Evolutionary conservation across 352 stramenopile species (phyloP).

Genomic region (Phytophthora aleatoria): DNA sequence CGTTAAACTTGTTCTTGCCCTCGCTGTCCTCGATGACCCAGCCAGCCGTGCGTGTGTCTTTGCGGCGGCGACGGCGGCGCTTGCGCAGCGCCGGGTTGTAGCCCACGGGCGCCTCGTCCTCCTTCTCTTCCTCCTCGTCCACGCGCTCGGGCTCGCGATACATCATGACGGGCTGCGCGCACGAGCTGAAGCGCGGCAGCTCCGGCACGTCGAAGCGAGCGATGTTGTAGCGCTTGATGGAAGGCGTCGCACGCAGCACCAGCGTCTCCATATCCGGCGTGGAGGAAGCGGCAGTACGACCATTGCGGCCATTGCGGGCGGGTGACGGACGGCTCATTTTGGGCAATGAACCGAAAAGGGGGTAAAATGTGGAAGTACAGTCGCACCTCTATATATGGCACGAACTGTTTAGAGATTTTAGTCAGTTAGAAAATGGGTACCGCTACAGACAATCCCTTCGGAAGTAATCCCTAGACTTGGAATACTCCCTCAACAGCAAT

Average conservation of each 20-base stretch:
- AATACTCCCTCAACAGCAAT: no score
- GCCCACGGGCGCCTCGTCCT: constrained; percentile 67
- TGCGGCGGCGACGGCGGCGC: constrained; percentile 73
- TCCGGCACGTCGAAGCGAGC: constrained; percentile 78
- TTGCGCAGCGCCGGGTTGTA: constrained; percentile 82
- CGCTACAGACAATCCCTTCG: no score
- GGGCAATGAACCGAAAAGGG: background rate
- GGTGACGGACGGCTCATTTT: constrained; percentile 26
- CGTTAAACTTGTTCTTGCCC: constrained; percentile 83
- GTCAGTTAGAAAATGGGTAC: no score
- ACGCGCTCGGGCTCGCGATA: constrained; percentile 83
- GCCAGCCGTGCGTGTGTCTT: constrained; percentile 73
- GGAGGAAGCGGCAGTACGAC: background rate
- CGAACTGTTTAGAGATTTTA: no score
- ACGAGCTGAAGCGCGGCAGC: constrained; percentile 62
- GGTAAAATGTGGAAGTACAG: no score
- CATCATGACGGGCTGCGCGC: constrained; percentile 86
- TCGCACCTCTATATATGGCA: no score
- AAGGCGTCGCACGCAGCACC: constrained; percentile 80
- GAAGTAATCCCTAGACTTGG: no score
- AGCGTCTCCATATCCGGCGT: constrained; percentile 60
- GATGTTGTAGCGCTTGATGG: constrained; percentile 90
- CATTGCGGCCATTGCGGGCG: background rate
- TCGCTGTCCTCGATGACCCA: constrained; percentile 89
- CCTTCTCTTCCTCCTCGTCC: constrained; percentile 82